These are phyloP conservation scores for Westerdykella aurantiaca DNA, from an alignment of 2,329 filamentous ascomycete genomes.

Conservation along the genomic window DNA sequence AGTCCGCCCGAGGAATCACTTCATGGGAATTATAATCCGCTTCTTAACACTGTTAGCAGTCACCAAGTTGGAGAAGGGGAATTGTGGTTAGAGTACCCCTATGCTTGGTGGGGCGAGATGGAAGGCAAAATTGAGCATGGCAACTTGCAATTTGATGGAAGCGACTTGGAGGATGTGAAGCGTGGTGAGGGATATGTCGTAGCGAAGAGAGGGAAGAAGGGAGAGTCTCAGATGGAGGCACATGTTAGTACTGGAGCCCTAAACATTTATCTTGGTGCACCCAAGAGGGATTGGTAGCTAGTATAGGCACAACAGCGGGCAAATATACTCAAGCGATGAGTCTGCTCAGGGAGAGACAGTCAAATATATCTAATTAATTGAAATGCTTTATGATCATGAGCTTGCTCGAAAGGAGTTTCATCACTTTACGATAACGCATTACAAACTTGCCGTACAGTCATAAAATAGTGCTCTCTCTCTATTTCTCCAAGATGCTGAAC, in stretches of 20 bases:
- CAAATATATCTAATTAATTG: too few relatives aligned
- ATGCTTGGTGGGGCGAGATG: slow-evolving; percentile 11
- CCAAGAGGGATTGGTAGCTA: background rate
- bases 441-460: too few relatives aligned
- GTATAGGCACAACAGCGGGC: background rate
- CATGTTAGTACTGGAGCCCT: slow-evolving; percentile 6
- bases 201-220: slow-evolving; percentile 10
- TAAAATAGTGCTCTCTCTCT: too few relatives aligned
- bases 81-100: slow-evolving; percentile 7
- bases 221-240: slow-evolving; percentile 5
- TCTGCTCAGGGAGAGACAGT: too few relatives aligned
- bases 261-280: slow-evolving; percentile 4
- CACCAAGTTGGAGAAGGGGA: slow-evolving; percentile 7
- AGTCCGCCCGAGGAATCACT: slow-evolving; percentile 3
- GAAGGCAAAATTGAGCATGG: slow-evolving; percentile 8
- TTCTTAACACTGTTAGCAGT: slow-evolving; percentile 9
- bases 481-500: too few relatives aligned
- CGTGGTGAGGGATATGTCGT: slow-evolving; percentile 8
- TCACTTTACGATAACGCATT: too few relatives aligned
- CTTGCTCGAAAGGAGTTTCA: too few relatives aligned
- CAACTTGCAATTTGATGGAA: slow-evolving; percentile 8
- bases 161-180: slow-evolving; percentile 5
- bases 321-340: background rate
- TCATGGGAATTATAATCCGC: slow-evolving; percentile 6
- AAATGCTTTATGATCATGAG: too few relatives aligned